Percentiles rank a stretch among this genome's conserved stretches.
phyloP scores from a whole-genome alignment of 345 rosid species.

The Lumnitzera littorea region DNA sequence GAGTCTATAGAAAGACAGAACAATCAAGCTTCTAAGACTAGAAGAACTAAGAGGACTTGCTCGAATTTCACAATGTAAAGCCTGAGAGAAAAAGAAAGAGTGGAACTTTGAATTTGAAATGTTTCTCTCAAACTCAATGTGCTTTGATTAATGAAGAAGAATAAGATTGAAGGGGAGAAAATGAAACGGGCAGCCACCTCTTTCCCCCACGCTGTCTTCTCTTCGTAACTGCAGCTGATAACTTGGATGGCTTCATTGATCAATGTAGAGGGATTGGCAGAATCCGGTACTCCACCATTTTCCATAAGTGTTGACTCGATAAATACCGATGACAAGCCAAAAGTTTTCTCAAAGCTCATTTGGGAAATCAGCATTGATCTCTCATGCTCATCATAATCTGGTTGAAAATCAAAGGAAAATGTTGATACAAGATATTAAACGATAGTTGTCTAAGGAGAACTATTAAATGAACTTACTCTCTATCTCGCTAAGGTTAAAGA shows the following conservation, averaged over 20 bases:
- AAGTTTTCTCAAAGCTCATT: conserved; percentile 90
- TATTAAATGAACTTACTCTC: conserved; percentile 40
- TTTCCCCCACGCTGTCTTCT: conserved; percentile 96
- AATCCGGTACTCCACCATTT: conserved; percentile 88
- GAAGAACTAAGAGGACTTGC: no score
- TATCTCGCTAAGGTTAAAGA: conserved; percentile 85
- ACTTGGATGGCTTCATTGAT: conserved; percentile 98
- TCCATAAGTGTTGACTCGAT: conserved; percentile 91
- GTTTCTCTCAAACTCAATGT: no score
- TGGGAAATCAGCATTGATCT: conserved; percentile 93
- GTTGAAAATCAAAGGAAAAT: not conserved
- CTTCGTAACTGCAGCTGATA: conserved; percentile 92
- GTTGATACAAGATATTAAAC: no score
- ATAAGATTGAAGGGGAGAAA: no score
- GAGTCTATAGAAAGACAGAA: not conserved
- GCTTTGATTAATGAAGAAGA: no score
- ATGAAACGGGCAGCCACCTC: conserved; percentile 39
- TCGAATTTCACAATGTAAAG: no score
- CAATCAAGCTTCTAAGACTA: no score
- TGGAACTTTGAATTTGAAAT: no score
- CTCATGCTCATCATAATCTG: conserved; percentile 88
- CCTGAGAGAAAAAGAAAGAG: no score
- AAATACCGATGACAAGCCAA: conserved; percentile 89
- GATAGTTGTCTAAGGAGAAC: no score
- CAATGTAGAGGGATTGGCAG: conserved; percentile 67